phyloP scores from a whole-genome alignment of 2,329 filamentous ascomycete species.

The Ascochyta koolunga region DNA sequence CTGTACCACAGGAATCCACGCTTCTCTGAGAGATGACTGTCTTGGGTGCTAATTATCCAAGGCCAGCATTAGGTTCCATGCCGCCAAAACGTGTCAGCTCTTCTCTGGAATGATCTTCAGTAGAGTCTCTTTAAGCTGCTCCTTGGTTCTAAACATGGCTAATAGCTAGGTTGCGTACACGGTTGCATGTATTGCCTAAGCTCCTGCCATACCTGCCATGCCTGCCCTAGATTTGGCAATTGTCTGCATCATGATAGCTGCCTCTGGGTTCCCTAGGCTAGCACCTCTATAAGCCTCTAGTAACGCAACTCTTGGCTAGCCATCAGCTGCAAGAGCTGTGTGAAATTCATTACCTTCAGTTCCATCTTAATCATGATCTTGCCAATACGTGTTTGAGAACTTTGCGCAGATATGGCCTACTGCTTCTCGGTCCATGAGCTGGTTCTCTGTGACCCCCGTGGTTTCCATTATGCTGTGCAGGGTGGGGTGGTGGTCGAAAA shows the following conservation, averaged over 20 bases:
- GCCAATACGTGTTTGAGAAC: constrained; percentile 78
- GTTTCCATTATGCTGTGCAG: constrained; percentile 73
- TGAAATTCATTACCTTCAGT: constrained; percentile 78
- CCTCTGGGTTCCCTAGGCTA: constrained; percentile 78
- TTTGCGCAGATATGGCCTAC: constrained; percentile 70
- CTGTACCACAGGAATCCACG: too few species aligned
- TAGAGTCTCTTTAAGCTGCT: constrained; percentile 69
- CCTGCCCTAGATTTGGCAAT: constrained; percentile 77
- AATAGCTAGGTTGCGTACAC: constrained; percentile 79
- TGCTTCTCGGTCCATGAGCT: constrained; percentile 74
- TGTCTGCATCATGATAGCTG: constrained; percentile 86
- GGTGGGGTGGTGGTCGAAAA: constrained; percentile 42
- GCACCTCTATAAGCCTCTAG: constrained; percentile 76
- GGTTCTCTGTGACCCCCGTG: constrained; percentile 73
- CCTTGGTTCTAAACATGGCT: constrained; percentile 71
- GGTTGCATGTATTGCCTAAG: constrained; percentile 64
- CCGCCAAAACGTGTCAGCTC: constrained; percentile 81
- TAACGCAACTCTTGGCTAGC: constrained; percentile 82
- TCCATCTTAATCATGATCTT: constrained; percentile 71
- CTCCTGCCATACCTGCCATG: constrained; percentile 78
- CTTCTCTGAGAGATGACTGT: too few species aligned
- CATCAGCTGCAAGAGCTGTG: constrained; percentile 72
- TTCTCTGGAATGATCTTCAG: constrained; percentile 74
- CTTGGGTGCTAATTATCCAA: constrained; percentile 75
- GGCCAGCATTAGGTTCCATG: constrained; percentile 79